Evolutionary conservation across 345 rosid species (phyloP).

Genomic region (Laguncularia racemosa): DNA sequence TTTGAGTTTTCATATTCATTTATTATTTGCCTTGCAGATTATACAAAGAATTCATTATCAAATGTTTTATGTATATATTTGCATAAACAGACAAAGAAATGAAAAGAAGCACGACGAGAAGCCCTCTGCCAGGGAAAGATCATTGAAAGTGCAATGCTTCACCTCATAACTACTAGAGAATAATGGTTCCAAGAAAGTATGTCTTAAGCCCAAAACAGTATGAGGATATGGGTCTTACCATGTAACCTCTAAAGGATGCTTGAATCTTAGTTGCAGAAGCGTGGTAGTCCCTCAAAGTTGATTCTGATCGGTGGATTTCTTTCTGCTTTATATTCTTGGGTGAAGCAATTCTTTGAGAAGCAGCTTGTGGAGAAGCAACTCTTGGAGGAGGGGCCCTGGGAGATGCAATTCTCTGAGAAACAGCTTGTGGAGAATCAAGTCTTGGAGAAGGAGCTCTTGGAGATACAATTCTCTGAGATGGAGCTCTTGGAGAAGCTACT

Average conservation of each 20-base stretch:
- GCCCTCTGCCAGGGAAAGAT: no score
- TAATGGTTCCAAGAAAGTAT: not conserved
- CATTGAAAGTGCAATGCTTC: no score
- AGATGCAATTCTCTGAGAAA: slow-evolving; percentile 34
- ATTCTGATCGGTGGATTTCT: slow-evolving; percentile 60
- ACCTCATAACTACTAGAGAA: not conserved
- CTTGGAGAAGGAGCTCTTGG: slow-evolving; percentile 44
- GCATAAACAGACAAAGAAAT: no score
- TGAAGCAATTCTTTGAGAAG: slow-evolving; percentile 36
- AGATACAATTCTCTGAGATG: slow-evolving; percentile 42
- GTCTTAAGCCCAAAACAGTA: not conserved
- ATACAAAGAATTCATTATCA: no score
- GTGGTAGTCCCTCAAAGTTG: slow-evolving; percentile 43
- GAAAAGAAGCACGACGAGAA: no score
- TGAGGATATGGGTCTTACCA: slow-evolving; percentile 42
- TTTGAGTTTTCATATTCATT: not conserved
- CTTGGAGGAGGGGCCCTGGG: slow-evolving; percentile 51
- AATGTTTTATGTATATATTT: no score
- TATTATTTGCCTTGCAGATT: not conserved
- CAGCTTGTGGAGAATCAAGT: slow-evolving; percentile 34
- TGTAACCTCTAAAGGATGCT: slow-evolving; percentile 80
- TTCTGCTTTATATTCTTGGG: slow-evolving; percentile 26
- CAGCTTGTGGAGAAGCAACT: slow-evolving; percentile 35
- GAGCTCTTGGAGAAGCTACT: slow-evolving; percentile 35
- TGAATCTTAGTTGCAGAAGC: slow-evolving; percentile 80